Percentiles rank a stretch among this genome's conserved stretches.
Evolutionary conservation across 306 rosid genomes (phyloP).

Genomic region (Fragaria nilgerrensis): DNA sequence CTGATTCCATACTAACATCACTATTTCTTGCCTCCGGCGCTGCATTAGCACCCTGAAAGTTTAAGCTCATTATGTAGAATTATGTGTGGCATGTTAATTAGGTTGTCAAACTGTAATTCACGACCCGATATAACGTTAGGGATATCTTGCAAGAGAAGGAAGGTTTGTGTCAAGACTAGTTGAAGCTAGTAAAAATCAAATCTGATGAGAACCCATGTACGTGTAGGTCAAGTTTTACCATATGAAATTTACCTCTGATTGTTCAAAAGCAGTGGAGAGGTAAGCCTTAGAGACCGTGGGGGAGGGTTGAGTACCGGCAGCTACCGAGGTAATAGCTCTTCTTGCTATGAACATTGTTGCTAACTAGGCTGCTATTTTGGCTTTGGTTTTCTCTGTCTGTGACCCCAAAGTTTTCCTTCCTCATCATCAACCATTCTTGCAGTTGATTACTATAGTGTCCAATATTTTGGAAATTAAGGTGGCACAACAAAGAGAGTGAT

Average conservation of each 20-base stretch:
- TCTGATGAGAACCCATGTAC: neutral
- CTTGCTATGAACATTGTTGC: slow-evolving; percentile 19
- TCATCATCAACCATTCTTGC: neutral
- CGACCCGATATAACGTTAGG: neutral
- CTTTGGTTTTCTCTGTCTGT: neutral
- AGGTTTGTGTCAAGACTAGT: neutral
- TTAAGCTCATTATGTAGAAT: neutral
- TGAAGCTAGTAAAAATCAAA: neutral
- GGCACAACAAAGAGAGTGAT: neutral
- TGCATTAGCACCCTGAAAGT: neutral
- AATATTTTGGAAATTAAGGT: slow-evolving; percentile 2
- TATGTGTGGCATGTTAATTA: neutral
- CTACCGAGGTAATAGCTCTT: slow-evolving; percentile 14
- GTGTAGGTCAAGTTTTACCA: neutral
- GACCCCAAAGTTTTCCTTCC: neutral
- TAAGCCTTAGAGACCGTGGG: slow-evolving; percentile 1
- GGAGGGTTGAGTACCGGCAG: neutral
- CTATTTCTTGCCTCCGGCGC: slow-evolving; percentile 4
- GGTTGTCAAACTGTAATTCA: neutral
- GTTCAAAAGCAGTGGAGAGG: slow-evolving; percentile 36
- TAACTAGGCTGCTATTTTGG: neutral
- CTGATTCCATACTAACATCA: neutral
- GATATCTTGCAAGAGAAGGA: neutral
- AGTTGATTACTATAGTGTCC: neutral
- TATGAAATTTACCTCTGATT: slow-evolving; percentile 21